phyloP scores from a whole-genome alignment of 1,284 basidiomycete genomes.

The Violaceomyces palustris region DNA sequence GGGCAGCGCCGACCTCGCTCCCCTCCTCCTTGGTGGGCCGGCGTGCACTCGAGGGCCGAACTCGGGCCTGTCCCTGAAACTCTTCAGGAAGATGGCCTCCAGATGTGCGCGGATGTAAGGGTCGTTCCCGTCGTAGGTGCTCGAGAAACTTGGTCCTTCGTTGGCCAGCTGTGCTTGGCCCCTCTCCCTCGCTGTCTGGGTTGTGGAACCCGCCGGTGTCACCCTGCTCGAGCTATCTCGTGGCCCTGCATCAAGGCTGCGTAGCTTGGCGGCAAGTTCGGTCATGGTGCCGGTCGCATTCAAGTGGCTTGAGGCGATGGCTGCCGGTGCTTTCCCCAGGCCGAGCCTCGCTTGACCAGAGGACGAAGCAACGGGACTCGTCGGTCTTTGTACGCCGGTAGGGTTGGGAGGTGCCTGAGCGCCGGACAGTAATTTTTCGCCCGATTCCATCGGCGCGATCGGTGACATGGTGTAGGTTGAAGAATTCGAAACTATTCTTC shows the following conservation, averaged over 20 bases:
- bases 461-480: background rate
- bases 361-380: no score
- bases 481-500: slow-evolving; percentile 13
- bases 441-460: no score
- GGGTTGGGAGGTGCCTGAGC: no score
- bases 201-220: slow-evolving; percentile 22
- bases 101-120: slow-evolving; percentile 49
- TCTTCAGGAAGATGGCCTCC: slow-evolving; percentile 33
- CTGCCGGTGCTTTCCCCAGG: slow-evolving; percentile 28
- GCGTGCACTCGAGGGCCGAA: slow-evolving; percentile 20
- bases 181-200: slow-evolving; percentile 11
- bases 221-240: slow-evolving; percentile 11
- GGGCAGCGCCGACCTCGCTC: slow-evolving; percentile 5
- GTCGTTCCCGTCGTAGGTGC: slow-evolving; percentile 48
- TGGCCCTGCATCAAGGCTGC: slow-evolving; percentile 10
- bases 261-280: slow-evolving; percentile 20
- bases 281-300: slow-evolving; percentile 36
- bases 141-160: slow-evolving; percentile 14
- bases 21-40: slow-evolving; percentile 11
- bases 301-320: slow-evolving; percentile 21
- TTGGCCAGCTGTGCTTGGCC: slow-evolving; percentile 5
- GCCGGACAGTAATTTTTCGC: no score
- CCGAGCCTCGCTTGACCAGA: slow-evolving; percentile 24
- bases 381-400: no score
- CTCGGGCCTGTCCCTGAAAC: slow-evolving; percentile 32